These are phyloP conservation scores for Bocquillonia castaneifolia DNA, from an alignment of 441 rosid species.

Conservation along the genomic window DNA sequence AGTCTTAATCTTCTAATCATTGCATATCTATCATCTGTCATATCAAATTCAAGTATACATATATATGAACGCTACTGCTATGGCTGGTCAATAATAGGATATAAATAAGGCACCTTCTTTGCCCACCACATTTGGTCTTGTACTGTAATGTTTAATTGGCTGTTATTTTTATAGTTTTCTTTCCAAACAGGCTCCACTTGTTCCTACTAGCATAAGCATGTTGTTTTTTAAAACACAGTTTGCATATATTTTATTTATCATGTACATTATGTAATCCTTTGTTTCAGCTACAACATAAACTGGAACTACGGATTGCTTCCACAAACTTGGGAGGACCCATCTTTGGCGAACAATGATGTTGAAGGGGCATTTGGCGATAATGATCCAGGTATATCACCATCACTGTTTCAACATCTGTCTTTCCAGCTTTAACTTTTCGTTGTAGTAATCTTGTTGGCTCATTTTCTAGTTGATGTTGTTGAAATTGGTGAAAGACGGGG, in stretches of 20 bases:
- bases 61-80: too few species aligned
- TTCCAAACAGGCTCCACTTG: neutral
- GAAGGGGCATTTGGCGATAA: slow-evolving; percentile 92
- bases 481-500: slow-evolving; percentile 70
- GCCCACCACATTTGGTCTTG: too few species aligned
- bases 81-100: too few species aligned
- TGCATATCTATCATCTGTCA: too few species aligned
- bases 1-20: too few species aligned
- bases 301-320: slow-evolving; percentile 99
- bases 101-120: too few species aligned
- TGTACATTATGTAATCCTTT: neutral
- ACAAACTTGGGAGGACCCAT: slow-evolving; percentile 99
- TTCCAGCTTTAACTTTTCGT: neutral
- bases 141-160: too few species aligned
- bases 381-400: slow-evolving; percentile 62
- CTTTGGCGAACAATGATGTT: slow-evolving; percentile 68
- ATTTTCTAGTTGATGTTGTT: slow-evolving; percentile 70
- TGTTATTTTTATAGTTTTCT: neutral
- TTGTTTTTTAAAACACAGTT: neutral
- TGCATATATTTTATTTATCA: neutral
- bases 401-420: slow-evolving; percentile 3
- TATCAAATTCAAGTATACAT: too few species aligned
- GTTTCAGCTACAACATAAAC: slow-evolving; percentile 71
- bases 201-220: neutral
- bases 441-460: slow-evolving; percentile 10